Base-by-base conservation (phyloP, 805 yeast species). In the Candida piceae region DNA sequence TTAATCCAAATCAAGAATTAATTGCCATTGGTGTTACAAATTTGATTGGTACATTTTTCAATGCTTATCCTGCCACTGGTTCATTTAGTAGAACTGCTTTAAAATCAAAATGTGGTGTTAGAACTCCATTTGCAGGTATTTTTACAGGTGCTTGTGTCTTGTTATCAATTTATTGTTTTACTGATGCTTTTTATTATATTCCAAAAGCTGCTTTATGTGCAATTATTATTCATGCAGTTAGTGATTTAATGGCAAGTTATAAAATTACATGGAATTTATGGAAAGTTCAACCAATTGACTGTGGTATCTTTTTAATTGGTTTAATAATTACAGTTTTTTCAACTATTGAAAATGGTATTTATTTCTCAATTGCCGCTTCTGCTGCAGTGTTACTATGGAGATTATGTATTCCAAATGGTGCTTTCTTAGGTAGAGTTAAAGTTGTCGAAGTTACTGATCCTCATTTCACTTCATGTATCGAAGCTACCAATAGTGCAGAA, bases 51-150 rank as follows among this genome's bases (percentile, higher is more conserved):
- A 86, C 95, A 16, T 86, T 88, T 57, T 89, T 89, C 74, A 73
- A 77, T 53, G 96, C 97, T 7, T 89, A 89, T 60, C 97, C 97
- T 7, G 88, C 95, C 7, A 89, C 97, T 4, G 97, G 97, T 31
- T 89, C 97, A 1, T 89, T 89, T 62, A 84, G 95, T 15, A 80
- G 97, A 68, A 84, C 96, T 31, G 97, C 97, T 7, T 72, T 89
- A 52, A 89, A 90, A 64, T 81, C 95, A 35, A 89, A 89, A 64
- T 89, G 96, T 72, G 95, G 95, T 58, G 97, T 89, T 31, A 76
- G 88, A 56, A 89, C 97, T 16, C 97, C 97, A 24, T 67, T 89
- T 42, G 94, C 96, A 31, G 96, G 96, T 65, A 71, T 87, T 29
- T 84, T 80, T 62, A 84, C 96, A 10, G 97, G 96, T 57, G 76